Conservation (phyloP, 768 basidiomycete species). For the Kwoniella newhampshirensis region DNA sequence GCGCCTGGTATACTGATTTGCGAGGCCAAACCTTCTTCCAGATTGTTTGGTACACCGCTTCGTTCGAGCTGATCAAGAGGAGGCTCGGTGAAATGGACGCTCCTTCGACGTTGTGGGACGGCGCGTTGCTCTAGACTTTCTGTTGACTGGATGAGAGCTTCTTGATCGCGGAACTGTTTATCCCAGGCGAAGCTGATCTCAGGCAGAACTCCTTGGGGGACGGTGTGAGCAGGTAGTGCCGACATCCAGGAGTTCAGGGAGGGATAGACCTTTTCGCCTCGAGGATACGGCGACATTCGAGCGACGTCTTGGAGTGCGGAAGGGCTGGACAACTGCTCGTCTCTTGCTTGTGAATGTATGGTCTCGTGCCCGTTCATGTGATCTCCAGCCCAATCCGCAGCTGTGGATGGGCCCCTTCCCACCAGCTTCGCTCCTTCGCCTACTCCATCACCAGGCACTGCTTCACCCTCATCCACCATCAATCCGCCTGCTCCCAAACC, state of each 20-base stretch:
- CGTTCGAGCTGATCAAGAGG: neutral
- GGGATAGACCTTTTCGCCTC: constrained; percentile 8
- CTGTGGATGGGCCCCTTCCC: neutral
- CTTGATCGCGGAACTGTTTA: constrained; percentile 29
- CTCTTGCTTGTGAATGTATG: neutral
- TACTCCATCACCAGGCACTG: constrained; percentile 15
- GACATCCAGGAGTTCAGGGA: neutral
- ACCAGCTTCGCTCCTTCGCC: constrained; percentile 31
- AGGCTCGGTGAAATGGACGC: constrained; percentile 36
- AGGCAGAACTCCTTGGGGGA: neutral
- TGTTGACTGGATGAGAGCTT: constrained; percentile 29
- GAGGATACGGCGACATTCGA: constrained; percentile 1
- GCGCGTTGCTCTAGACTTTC: neutral
- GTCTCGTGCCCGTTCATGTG: constrained; percentile 9
- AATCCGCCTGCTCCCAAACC: constrained; percentile 21
- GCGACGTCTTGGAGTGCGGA: neutral
- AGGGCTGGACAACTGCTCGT: neutral
- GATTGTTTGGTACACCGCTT: constrained; percentile 30
- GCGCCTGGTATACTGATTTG: constrained; percentile 30
- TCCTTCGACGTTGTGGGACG: constrained; percentile 20
- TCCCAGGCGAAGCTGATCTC: neutral
- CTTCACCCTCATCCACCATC: constrained; percentile 28
- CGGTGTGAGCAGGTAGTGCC: neutral
- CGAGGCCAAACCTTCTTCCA: constrained; percentile 33
- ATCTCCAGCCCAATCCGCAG: constrained; percentile 27